Base-by-base conservation (phyloP, 2,329 filamentous ascomycete species). In the Verticillium zaregamsianum region DNA sequence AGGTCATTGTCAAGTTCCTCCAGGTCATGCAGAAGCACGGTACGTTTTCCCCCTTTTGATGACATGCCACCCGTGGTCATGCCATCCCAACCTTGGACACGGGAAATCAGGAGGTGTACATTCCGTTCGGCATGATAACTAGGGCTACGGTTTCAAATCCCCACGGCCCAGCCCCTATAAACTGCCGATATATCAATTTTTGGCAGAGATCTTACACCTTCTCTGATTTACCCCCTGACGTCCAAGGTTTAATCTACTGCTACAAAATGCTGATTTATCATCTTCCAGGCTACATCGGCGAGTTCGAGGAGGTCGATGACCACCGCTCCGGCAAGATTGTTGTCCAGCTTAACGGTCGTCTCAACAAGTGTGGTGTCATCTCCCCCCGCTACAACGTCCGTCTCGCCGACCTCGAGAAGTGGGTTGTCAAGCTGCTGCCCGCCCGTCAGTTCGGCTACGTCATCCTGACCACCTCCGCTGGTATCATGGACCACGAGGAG, bases 401-500 rank as follows among this genome's bases (percentile, higher is more conserved):
- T 81, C 93, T 99, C 76, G 84, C 86, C 76, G 95, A 99, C 75
- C 88, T 99, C 78, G 95, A 99, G 92, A 97, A 98, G 88, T 99
- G 95, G 95, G 93, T 98, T 74, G 92, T 96, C 84, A 96, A 96
- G 89, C 91, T 99, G 77, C 89, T 99, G 69, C 95, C 95, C 71
- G 93, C 95, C 71, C 95, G 95, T 97, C 95, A 99, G 85, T 99
- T 99, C 87, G 95, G 95, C 77, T 97, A 93, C 85, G 92, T 99
- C 77, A 93, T 99, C 82, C 90, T 99, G 76, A 99, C 95, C 81
- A 99, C 95, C 82, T 97, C 93, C 65, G 93, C 95, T 68, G 95
- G 95, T 81, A 99, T 99, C 82, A 98, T 99, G 94, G 95, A 99
- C 86, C 95, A 99, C 86, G 95, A 99, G 87, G 95, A 99, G 89